phyloP scores from a whole-genome alignment of 495 filamentous ascomycete species.

The Echria macrotheca region DNA sequence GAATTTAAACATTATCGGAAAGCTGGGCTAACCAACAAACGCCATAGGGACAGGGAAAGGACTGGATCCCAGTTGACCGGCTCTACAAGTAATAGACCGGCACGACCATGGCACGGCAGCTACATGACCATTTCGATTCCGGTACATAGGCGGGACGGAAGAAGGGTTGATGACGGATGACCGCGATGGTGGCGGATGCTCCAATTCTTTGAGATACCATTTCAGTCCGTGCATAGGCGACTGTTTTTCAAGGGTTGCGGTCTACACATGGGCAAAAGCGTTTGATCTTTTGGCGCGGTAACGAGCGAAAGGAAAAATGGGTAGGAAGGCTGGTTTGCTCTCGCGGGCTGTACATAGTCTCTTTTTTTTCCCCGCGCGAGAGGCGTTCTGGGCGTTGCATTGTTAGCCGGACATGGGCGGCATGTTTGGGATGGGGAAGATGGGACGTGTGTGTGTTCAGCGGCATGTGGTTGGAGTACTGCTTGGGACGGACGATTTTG shows the following conservation, averaged over 20 bases:
- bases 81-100: slow-evolving; percentile 10
- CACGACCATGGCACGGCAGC: background rate
- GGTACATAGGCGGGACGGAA: too few relatives aligned
- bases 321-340: background rate
- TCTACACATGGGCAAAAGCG: background rate
- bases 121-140: too few relatives aligned
- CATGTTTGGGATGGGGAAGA: too few relatives aligned
- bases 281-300: background rate
- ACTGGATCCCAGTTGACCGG: slow-evolving; percentile 19
- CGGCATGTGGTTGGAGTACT: too few relatives aligned
- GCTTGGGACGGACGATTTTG: too few relatives aligned
- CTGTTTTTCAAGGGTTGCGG: background rate
- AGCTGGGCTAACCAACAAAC: slow-evolving; percentile 13
- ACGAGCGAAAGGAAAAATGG: background rate
- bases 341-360: too few relatives aligned
- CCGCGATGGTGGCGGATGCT: background rate
- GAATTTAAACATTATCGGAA: slow-evolving; percentile 15
- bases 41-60: slow-evolving; percentile 18
- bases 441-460: too few relatives aligned
- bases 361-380: too few relatives aligned
- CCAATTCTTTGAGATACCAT: slow-evolving; percentile 5
- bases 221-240: slow-evolving; percentile 1
- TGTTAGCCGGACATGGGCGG: too few relatives aligned
- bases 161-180: background rate
- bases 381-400: too few relatives aligned